Percentiles rank a stretch among this genome's conserved stretches.
phyloP scores from a whole-genome alignment of 2,329 filamentous ascomycete species.

The Phyllosticta citribraziliensis region DNA sequence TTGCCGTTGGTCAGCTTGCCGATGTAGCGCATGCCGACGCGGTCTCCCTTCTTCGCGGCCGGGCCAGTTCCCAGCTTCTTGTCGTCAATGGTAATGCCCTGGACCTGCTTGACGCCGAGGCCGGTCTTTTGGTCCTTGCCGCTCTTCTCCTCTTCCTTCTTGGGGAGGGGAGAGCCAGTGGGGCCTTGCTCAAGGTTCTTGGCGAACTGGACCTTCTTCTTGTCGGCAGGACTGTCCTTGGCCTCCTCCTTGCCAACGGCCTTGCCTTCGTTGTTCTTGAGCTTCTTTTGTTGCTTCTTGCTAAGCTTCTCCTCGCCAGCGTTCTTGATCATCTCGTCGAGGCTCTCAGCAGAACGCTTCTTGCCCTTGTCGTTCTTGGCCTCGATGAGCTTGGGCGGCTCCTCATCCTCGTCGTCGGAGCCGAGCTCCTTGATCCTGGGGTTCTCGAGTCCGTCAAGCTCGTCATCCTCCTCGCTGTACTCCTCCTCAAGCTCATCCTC shows the following conservation, averaged over 20 bases:
- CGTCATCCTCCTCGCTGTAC: slow-evolving; percentile 38
- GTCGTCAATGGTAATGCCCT: slow-evolving; percentile 90
- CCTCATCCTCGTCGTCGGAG: slow-evolving; percentile 61
- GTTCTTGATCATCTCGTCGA: slow-evolving; percentile 82
- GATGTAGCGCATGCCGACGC: slow-evolving; percentile 92
- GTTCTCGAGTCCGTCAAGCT: slow-evolving; percentile 55
- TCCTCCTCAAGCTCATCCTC: slow-evolving; percentile 60
- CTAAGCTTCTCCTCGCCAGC: slow-evolving; percentile 63
- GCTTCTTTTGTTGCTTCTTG: slow-evolving; percentile 97
- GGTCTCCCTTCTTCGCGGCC: slow-evolving; percentile 80
- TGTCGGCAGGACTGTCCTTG: slow-evolving; percentile 46
- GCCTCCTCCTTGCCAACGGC: slow-evolving; percentile 47
- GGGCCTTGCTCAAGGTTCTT: slow-evolving; percentile 98
- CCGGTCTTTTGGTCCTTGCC: slow-evolving; percentile 43
- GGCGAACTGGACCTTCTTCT: slow-evolving; percentile 98
- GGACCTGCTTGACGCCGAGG: slow-evolving; percentile 65
- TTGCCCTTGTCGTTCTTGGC: slow-evolving; percentile 54
- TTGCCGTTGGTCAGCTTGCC: slow-evolving; percentile 89
- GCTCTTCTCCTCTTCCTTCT: slow-evolving; percentile 28
- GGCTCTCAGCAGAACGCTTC: slow-evolving; percentile 76
- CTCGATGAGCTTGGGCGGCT: slow-evolving; percentile 45
- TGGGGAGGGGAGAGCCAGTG: slow-evolving; percentile 44
- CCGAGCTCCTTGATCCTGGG: slow-evolving; percentile 78
- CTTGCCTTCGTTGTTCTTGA: slow-evolving; percentile 97
- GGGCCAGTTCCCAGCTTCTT: slow-evolving; percentile 83